Conservation (phyloP, 2,329 filamentous ascomycete genomes). For the Colletotrichum magnum region DNA sequence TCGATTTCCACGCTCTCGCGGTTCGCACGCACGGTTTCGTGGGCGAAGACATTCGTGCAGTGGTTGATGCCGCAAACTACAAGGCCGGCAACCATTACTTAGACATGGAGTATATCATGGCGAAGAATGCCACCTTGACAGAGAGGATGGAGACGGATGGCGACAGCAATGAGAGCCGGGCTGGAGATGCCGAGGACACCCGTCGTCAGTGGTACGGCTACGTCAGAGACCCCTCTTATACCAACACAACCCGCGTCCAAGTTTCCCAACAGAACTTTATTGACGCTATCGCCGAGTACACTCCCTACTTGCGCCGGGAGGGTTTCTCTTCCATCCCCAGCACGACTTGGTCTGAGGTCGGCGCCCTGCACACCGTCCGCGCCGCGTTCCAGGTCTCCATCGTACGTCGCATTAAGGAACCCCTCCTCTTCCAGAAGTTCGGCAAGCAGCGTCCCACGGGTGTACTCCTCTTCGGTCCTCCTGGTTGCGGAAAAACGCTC, state of each 20-base stretch:
- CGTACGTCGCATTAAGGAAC: constrained; percentile 88
- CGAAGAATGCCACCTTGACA: constrained; percentile 14
- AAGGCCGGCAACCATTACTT: constrained; percentile 52
- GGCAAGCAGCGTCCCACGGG: constrained; percentile 88
- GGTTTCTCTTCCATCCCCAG: constrained; percentile 95
- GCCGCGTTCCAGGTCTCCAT: constrained; percentile 88
- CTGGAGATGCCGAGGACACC: constrained; percentile 12
- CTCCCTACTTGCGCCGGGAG: constrained; percentile 82
- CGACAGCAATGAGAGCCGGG: constrained; percentile 6
- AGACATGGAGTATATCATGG: constrained; percentile 47
- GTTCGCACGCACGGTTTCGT: constrained; percentile 94
- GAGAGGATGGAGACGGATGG: constrained; percentile 17
- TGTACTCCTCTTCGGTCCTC: constrained; percentile 95
- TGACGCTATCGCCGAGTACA: constrained; percentile 75
- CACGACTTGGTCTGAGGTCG: constrained; percentile 94
- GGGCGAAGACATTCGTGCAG: constrained; percentile 84
- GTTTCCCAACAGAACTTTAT: constrained; percentile 76
- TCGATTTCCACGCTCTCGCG: constrained; percentile 82
- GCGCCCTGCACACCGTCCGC: constrained; percentile 84
- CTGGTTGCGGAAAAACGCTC: constrained; percentile 96
- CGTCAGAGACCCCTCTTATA: constrained; percentile 42
- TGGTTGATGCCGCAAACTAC: constrained; percentile 63
- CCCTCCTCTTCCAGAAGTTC: constrained; percentile 80
- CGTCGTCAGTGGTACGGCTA: constrained; percentile 34
- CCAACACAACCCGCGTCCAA: constrained; percentile 43